Evolutionary conservation across 352 stramenopile species (phyloP), one percentile per base, ranked within the genome.

Genomic region (Pythium myriotylum): DNA sequence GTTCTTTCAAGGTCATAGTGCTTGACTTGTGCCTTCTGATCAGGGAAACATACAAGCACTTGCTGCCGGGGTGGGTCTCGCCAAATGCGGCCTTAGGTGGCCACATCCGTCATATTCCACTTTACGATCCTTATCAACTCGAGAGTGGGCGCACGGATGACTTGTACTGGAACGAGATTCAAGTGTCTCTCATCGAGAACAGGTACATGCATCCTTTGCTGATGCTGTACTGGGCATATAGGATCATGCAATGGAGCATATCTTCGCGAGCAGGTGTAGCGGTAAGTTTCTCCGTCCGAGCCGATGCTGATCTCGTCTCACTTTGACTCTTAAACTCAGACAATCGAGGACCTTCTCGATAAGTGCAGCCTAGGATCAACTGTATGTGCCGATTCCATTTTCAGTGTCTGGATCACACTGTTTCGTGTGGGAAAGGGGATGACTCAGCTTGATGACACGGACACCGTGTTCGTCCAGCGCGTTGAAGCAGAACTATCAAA

Each of bases 131-230:
- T 8, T 86, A 86, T 59, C 78, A 91, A 51, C 64, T 90, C 48
- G 83, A 92, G 66, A 86, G 73, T 32, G 71, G 72, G n/a, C 74
- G 77, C 4, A 91, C 83, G 22, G 77, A 88, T 40, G 83, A 92
- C 65, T 39, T 65, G 13, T 89, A 92, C 57, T 92, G 83, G 83
- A 92, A 92, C 43, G 81, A 90, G 32, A 89, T 91, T 43, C 83
- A 92, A 58, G 74, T 77, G 23, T 86, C 84, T 33, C 37, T 89
- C 22, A 62, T 80, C 12, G 65, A 87, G 27, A 68, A 79, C 26
- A 73, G 77, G 16, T 92, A 88, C 37, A 49, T 91, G 2, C 83
- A 92, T 35, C 83, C 83, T 22, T 43, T 92, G 0, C 50, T 92
- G 16, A 59, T 84, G 17, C 56, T 80, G 3, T 89, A 92, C 52